A percentile compares a stretch with the other conserved stretches of the same genome.
Conservation (phyloP, 2,329 filamentous ascomycete species). For the Botrytis byssoidea region DNA sequence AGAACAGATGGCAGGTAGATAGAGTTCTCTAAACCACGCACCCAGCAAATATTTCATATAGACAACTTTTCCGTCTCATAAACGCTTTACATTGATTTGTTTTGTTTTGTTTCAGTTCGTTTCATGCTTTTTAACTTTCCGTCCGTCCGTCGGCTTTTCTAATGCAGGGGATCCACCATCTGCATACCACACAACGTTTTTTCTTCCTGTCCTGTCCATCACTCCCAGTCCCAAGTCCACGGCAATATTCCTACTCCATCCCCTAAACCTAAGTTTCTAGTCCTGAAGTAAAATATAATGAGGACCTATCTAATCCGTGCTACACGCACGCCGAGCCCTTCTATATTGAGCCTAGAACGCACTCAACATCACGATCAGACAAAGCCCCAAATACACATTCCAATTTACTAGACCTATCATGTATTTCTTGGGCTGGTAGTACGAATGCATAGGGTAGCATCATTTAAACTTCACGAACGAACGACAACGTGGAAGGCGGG, state of each 20-base stretch:
- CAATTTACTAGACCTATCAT: not conserved
- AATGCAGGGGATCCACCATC: not conserved
- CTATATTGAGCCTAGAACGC: not conserved
- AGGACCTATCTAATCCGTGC: not conserved
- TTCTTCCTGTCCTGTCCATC: not conserved
- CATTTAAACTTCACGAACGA: not conserved
- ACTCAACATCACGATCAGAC: not conserved
- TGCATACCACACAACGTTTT: not conserved
- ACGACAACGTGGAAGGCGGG: not conserved
- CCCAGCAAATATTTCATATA: not conserved
- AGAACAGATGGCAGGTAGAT: not conserved
- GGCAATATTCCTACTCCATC: not conserved
- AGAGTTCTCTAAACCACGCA: not conserved
- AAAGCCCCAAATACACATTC: not conserved
- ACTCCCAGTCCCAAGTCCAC: not conserved
- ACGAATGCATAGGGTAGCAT: not conserved
- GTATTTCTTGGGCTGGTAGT: not conserved
- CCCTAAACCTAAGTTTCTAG: not conserved
- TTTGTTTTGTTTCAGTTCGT: not conserved
- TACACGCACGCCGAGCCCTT: not conserved
- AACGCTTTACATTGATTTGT: not conserved
- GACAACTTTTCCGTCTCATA: not conserved
- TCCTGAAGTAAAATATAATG: not conserved
- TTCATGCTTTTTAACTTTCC: not conserved
- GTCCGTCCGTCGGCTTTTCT: not conserved